These are phyloP conservation scores for Pilaira anomala DNA, from an alignment of 192 early-diverging fungal genomes.

Conservation along the genomic window DNA sequence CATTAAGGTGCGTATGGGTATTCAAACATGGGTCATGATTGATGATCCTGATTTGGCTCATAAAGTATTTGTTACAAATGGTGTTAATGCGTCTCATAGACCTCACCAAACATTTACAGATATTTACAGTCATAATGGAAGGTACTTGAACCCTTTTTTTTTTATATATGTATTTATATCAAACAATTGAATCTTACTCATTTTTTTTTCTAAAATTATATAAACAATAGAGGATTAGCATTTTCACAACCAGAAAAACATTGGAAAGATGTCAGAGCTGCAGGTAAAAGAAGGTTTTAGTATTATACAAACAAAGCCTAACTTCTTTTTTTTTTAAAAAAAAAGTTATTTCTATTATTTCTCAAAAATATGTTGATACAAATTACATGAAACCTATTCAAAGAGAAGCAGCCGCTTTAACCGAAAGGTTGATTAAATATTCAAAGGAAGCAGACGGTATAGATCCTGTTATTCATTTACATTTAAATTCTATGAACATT, in stretches of 20 bases:
- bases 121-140: neutral
- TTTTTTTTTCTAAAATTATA: too few relatives aligned
- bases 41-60: conserved; percentile 10
- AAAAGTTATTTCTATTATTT: neutral
- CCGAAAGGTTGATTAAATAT: neutral
- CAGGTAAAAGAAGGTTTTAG: too few relatives aligned
- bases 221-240: too few relatives aligned
- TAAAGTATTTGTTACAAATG: conserved; percentile 19
- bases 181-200: too few relatives aligned
- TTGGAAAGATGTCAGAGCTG: too few relatives aligned
- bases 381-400: neutral
- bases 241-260: too few relatives aligned
- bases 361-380: neutral
- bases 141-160: too few relatives aligned
- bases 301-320: too few relatives aligned
- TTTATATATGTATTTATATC: too few relatives aligned
- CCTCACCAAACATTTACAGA: neutral
- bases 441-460: neutral
- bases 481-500: conserved; percentile 8
- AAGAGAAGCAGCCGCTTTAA: neutral
- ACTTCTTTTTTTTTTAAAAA: too few relatives aligned
- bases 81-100: neutral
- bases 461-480: neutral
- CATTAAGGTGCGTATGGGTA: conserved; percentile 7
- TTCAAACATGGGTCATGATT: conserved; percentile 6